A percentile compares a stretch with the other conserved stretches of the same genome.
Conservation (phyloP, 208 protist species). For the Leptomonas pyrrhocoris region DNA sequence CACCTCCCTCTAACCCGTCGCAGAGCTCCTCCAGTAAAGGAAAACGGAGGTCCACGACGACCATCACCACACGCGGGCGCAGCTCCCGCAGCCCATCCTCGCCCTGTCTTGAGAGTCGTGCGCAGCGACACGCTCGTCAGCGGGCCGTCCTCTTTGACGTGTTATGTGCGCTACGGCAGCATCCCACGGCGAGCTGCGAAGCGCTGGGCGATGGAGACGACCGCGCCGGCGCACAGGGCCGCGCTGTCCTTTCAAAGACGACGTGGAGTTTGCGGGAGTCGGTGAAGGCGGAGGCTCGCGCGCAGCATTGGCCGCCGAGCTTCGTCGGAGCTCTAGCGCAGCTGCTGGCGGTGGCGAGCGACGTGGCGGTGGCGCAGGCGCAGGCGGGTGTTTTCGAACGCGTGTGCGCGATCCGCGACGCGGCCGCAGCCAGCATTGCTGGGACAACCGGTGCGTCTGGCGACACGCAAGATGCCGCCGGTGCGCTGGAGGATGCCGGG, state of each 20-base stretch:
- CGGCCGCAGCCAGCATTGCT: background rate
- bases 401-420: background rate
- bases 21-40: background rate
- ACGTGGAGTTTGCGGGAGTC: slow-evolving; percentile 34
- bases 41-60: background rate
- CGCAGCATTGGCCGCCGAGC: slow-evolving; percentile 12
- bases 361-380: slow-evolving; percentile 40
- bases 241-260: background rate
- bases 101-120: background rate
- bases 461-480: slow-evolving; percentile 9
- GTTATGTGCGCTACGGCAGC: slow-evolving; percentile 63
- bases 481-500: slow-evolving; percentile 41
- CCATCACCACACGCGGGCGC: slow-evolving; percentile 18
- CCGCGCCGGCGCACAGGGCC: background rate
- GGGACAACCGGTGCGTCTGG: background rate
- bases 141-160: slow-evolving; percentile 61
- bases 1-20: background rate
- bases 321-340: slow-evolving; percentile 26
- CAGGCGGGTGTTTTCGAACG: slow-evolving; percentile 17
- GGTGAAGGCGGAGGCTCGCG: slow-evolving; percentile 14
- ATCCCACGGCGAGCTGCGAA: slow-evolving; percentile 43
- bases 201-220: background rate
- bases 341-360: slow-evolving; percentile 41
- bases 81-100: slow-evolving; percentile 10
- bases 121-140: slow-evolving; percentile 14